Evolutionary conservation across 257 asterid species (phyloP).

Genomic region (Nicotiana tomentosiformis): DNA sequence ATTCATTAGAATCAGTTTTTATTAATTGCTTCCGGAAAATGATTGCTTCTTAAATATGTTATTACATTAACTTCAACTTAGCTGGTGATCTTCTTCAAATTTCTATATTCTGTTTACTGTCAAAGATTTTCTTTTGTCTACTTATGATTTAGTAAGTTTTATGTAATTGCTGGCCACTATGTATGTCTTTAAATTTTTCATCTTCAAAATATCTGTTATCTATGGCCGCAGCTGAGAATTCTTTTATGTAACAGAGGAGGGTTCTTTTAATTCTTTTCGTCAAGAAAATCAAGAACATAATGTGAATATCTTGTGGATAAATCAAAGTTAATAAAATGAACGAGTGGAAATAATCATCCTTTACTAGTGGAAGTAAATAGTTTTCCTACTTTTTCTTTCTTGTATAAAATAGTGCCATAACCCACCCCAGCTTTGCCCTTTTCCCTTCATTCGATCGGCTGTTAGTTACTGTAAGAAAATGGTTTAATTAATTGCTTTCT

Average conservation of each 20-base stretch:
- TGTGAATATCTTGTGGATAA: background rate
- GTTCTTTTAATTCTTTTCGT: background rate
- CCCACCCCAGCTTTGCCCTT: background rate
- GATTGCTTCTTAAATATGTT: background rate
- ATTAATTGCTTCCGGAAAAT: background rate
- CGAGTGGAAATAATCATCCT: background rate
- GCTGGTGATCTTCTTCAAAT: background rate
- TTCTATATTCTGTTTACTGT: background rate
- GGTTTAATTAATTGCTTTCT: background rate
- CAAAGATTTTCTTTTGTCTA: background rate
- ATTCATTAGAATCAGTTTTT: background rate
- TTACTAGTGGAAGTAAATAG: background rate
- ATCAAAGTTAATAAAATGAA: background rate
- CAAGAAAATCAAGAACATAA: background rate
- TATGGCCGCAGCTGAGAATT: background rate
- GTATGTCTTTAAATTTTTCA: background rate
- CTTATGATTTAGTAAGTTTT: background rate
- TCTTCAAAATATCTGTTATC: background rate
- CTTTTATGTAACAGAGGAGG: too few relatives aligned
- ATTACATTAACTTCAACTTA: too few relatives aligned
- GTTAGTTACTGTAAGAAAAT: background rate
- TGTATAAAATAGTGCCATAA: background rate
- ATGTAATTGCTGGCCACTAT: background rate
- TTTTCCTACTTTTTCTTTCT: background rate
- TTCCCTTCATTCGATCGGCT: background rate